Evolutionary conservation across 805 yeast species (phyloP), one percentile per base, ranked within the genome.

Genomic region (Hanseniaspora valbyensis): DNA sequence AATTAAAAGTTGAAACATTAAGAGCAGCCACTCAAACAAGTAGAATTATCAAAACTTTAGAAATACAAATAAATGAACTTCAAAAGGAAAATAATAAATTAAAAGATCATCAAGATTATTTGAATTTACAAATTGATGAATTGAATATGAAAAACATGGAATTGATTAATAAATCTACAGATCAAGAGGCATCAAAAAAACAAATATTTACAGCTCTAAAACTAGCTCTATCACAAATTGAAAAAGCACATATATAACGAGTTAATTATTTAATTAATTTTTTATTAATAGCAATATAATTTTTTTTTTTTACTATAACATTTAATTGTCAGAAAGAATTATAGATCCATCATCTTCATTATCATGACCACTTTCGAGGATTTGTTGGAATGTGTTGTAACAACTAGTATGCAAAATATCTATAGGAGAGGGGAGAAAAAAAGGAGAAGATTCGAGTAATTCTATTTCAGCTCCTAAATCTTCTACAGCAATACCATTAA

Each of bases 141-240:
- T 13, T 48, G 21, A 40, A 39, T 22, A 26, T 40, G 28, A 40
- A 48, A 18, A 48, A 48, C 41, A 48, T 40, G 44, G 51, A 39
- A n/a, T 22, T 48, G 28, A 19, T 33, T 3, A 32, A 37, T 2
- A 7, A 26, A 18, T 25, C 16, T 18, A 7, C 51, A 3, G 37
- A 40, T 36, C 21, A 32, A 16, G 25, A 40, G 2, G 44, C 32
- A 12, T 40, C 44, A 14, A 48, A 48, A 16, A 39, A 48, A 30
- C 29, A 25, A 26, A 48, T 48, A 10, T 18, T 48, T 7, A 24
- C 26, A 7, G 51, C 51, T 25, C 24, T 48, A 32, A 48, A 40
- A 25, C 28, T 48, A 6, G 51, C 51, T 13, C n/a, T 48, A 14
- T n/a, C 44, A 10, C 51, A 48, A 26, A 39, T 48, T 25, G 51